These are phyloP conservation scores for Penicillium chermesinum DNA, from an alignment of 495 filamentous ascomycete genomes.

Conservation along the genomic window DNA sequence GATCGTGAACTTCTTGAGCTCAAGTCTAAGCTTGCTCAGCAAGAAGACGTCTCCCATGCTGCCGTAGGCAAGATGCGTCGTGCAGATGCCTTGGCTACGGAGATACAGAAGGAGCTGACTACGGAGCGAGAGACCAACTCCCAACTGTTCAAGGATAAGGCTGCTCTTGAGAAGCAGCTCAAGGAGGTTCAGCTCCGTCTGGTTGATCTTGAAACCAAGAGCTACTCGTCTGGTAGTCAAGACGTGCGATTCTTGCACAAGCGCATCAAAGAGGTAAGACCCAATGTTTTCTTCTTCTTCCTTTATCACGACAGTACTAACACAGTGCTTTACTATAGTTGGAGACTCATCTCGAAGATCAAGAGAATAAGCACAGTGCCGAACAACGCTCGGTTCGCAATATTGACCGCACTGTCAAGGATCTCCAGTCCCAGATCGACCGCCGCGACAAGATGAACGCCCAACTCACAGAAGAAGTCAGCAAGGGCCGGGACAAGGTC, in stretches of 20 bases:
- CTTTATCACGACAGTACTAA: background rate
- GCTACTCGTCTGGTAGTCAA: slow-evolving; percentile 87
- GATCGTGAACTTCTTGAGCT: slow-evolving; percentile 88
- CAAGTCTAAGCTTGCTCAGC: slow-evolving; percentile 82
- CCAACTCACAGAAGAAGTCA: slow-evolving; percentile 76
- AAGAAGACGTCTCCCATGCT: slow-evolving; percentile 88
- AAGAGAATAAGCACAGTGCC: slow-evolving; percentile 69
- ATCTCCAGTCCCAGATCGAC: slow-evolving; percentile 88
- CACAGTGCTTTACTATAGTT: slow-evolving; percentile 53
- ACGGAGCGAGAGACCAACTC: slow-evolving; percentile 79
- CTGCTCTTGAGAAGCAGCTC: slow-evolving; percentile 78
- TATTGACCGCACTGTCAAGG: slow-evolving; percentile 89
- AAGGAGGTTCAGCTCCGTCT: slow-evolving; percentile 88
- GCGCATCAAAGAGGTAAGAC: slow-evolving; percentile 86
- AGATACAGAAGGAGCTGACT: slow-evolving; percentile 94
- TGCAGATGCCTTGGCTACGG: slow-evolving; percentile 78
- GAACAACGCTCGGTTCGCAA: slow-evolving; percentile 85
- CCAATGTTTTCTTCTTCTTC: background rate
- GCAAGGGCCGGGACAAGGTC: slow-evolving; percentile 78
- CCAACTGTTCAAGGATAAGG: slow-evolving; percentile 88
- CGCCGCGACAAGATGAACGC: slow-evolving; percentile 79
- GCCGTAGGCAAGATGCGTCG: slow-evolving; percentile 98
- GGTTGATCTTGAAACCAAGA: slow-evolving; percentile 94
- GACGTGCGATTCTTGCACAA: slow-evolving; percentile 94
- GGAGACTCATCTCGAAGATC: slow-evolving; percentile 82